phyloP scores from a whole-genome alignment of 2,329 filamentous ascomycete genomes.

The Aspergillus pseudoterreus region DNA sequence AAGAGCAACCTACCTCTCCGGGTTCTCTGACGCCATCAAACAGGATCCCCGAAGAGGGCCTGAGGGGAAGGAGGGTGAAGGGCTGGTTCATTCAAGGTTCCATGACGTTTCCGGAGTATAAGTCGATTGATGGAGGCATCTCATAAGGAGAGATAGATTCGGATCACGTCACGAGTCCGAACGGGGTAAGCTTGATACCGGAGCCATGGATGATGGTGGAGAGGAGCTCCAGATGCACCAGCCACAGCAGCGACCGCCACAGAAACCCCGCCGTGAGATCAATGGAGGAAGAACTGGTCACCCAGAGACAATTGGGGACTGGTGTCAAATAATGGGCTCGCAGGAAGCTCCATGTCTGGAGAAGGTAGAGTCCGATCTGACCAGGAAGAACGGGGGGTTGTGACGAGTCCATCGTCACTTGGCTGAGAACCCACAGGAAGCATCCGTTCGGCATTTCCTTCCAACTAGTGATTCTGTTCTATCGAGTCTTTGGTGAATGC shows the following conservation, averaged over 20 bases:
- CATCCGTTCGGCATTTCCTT: no score
- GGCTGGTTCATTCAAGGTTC: constrained; percentile 1
- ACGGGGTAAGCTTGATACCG: not conserved
- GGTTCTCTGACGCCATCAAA: not conserved
- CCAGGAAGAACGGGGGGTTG: no score
- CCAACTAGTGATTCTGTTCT: no score
- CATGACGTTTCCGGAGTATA: constrained; percentile 5
- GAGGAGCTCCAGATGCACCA: constrained; percentile 1
- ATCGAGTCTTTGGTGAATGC: no score
- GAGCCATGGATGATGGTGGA: not conserved
- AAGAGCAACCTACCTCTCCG: not conserved
- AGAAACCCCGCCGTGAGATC: not conserved
- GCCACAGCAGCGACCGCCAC: constrained; percentile 3
- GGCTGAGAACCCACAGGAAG: no score
- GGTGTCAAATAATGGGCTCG: not conserved
- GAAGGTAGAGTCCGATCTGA: not conserved
- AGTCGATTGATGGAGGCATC: not conserved
- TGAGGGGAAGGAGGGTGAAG: not conserved
- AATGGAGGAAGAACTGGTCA: not conserved
- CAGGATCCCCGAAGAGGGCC: not conserved
- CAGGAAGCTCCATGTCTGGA: not conserved
- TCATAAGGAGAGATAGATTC: not conserved
- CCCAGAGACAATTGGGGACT: not conserved
- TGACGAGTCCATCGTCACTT: no score
- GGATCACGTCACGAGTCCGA: constrained; percentile 9